Evolutionary conservation across 768 basidiomycete genomes (phyloP).

Genomic region (Suillus subluteus): DNA sequence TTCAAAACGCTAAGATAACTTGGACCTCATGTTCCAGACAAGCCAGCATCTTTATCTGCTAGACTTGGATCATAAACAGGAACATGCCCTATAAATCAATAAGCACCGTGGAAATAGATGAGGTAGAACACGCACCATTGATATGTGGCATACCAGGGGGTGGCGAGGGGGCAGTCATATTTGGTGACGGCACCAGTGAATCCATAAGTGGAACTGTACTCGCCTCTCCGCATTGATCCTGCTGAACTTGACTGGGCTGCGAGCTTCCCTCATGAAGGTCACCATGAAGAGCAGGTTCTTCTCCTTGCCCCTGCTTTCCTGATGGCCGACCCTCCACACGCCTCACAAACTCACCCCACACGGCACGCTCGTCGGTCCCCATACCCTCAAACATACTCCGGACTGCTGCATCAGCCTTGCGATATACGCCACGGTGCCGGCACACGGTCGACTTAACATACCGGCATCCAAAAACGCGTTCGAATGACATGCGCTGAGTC

Average conservation of each 20-base stretch:
- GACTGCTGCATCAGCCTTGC: conserved; percentile 52
- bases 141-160: conserved; percentile 9
- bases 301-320: conserved; percentile 29
- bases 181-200: neutral
- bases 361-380: conserved; percentile 58
- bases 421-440: conserved; percentile 70
- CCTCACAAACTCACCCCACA: conserved; percentile 73
- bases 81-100: conserved; percentile 14
- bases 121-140: conserved; percentile 18
- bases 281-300: conserved; percentile 25
- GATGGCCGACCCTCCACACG: conserved; percentile 55
- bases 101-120: neutral
- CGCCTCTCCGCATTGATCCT: conserved; percentile 24
- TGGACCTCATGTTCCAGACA: conserved; percentile 8
- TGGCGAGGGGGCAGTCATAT: conserved; percentile 2
- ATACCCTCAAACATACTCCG: conserved; percentile 55
- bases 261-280: conserved; percentile 17
- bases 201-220: conserved; percentile 18
- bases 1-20: neutral
- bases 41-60: conserved; percentile 9
- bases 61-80: conserved; percentile 12
- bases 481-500: conserved; percentile 70
- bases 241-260: conserved; percentile 12
- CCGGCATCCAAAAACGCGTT: conserved; percentile 69
- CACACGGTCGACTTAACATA: conserved; percentile 79